These are phyloP conservation scores for Rhizopogon salebrosus DNA, from an alignment of 768 basidiomycete species.

Conservation along the genomic window DNA sequence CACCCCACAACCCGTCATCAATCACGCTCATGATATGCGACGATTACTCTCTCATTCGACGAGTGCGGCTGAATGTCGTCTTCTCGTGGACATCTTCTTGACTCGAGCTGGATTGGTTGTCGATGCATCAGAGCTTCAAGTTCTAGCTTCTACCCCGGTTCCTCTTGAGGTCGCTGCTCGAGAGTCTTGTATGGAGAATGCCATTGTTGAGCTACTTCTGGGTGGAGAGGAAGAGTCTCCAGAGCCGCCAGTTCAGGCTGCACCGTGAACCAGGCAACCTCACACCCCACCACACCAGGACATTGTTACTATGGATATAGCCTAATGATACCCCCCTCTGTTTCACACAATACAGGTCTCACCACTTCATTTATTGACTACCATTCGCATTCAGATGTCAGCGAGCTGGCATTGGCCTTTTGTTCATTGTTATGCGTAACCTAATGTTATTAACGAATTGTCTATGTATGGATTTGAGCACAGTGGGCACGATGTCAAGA, in stretches of 20 bases:
- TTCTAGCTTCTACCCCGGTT: conserved; percentile 29
- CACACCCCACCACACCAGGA: not conserved
- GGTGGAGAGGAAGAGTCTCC: conserved; percentile 14
- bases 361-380: conserved; percentile 2
- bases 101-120: conserved; percentile 47
- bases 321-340: conserved; percentile 1
- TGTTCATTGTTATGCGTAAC: conserved; percentile 6
- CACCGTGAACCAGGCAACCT: not conserved
- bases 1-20: conserved; percentile 28
- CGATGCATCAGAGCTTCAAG: conserved; percentile 24
- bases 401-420: not conserved
- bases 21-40: conserved; percentile 62
- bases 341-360: conserved; percentile 1
- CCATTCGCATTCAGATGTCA: not conserved
- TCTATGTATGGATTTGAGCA: conserved; percentile 12
- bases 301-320: conserved; percentile 1
- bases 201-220: conserved; percentile 44
- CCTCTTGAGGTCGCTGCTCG: conserved; percentile 25
- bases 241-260: not conserved
- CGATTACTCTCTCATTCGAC: conserved; percentile 63
- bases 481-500: no score
- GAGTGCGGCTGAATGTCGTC: conserved; percentile 75
- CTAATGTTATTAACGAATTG: conserved; percentile 10
- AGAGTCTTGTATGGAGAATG: conserved; percentile 35
- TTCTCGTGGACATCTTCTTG: conserved; percentile 81